These are phyloP conservation scores for Epichloe gansuensis DNA, from an alignment of 2,329 filamentous ascomycete species.

Conservation along the genomic window DNA sequence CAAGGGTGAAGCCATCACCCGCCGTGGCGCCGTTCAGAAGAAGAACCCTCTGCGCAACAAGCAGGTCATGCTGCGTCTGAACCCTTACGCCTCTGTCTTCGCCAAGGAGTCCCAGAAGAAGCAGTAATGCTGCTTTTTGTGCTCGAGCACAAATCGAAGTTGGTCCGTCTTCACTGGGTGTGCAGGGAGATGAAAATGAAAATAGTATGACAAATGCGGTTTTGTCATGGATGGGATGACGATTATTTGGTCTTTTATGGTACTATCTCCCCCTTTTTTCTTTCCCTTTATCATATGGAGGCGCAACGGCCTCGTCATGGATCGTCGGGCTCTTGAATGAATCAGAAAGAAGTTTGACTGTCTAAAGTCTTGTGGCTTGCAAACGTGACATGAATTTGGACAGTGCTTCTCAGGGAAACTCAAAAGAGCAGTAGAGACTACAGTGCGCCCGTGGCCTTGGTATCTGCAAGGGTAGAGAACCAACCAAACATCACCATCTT, in stretches of 20 bases:
- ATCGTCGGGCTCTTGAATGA: constrained; percentile 23
- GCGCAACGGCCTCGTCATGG: constrained; percentile 23
- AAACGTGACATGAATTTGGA: not conserved
- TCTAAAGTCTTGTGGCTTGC: not conserved
- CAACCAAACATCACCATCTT: too few species aligned
- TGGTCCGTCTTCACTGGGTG: constrained; percentile 23
- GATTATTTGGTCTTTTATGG: not conserved
- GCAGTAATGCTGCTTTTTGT: constrained; percentile 14
- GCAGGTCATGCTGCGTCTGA: constrained; percentile 96
- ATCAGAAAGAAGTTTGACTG: constrained; percentile 22
- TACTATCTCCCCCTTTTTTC: not conserved
- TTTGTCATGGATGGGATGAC: not conserved
- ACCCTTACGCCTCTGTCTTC: constrained; percentile 92
- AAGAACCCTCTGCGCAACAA: constrained; percentile 99
- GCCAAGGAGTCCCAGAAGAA: constrained; percentile 49
- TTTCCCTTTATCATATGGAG: constrained; percentile 11
- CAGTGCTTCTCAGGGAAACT: not conserved
- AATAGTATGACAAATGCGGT: not conserved
- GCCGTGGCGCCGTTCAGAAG: constrained; percentile 90
- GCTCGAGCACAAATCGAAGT: not conserved
- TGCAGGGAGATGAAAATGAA: constrained; percentile 18
- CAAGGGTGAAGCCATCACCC: constrained; percentile 81
- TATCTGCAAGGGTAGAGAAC: too few species aligned
- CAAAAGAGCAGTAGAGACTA: not conserved
- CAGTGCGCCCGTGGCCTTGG: too few species aligned